Conservation (phyloP, 164 flowering plant species). For the Euptelea pleiosperma region DNA sequence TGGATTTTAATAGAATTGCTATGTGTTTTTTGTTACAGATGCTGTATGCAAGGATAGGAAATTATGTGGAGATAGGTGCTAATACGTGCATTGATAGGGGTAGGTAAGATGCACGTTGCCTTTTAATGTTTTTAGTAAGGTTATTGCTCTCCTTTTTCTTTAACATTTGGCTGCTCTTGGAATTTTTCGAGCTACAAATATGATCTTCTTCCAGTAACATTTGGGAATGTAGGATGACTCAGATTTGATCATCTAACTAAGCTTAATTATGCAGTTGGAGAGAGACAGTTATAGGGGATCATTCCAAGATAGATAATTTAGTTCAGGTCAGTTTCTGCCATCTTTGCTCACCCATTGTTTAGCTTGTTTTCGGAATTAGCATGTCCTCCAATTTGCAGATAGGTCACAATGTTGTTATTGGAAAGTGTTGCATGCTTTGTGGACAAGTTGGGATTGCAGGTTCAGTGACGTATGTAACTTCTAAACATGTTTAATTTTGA, state of each 20-base stretch:
- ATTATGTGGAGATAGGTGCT: conserved; percentile 87
- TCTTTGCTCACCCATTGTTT: not conserved
- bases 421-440: conserved; percentile 79
- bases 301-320: conserved; percentile 80
- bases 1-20: not conserved
- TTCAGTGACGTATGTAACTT: conserved; percentile 73
- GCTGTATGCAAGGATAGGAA: conserved; percentile 57
- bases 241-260: conserved; percentile 5
- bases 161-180: not conserved
- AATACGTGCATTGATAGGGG: conserved; percentile 95
- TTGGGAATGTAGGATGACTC: not conserved
- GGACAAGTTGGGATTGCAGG: conserved; percentile 99
- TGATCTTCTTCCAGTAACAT: too few relatives aligned
- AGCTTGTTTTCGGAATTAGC: conserved; percentile 3
- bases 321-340: conserved; percentile 64
- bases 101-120: conserved; percentile 38
- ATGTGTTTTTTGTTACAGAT: conserved; percentile 28
- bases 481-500: not conserved
- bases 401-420: conserved; percentile 87
- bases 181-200: not conserved
- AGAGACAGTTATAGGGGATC: conserved; percentile 80
- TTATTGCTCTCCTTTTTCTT: not conserved
- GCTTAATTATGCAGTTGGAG: conserved; percentile 77
- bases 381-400: conserved; percentile 47
- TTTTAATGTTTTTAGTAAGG: not conserved